Conservation (phyloP, 2,329 filamentous ascomycete species). For the Aspergillus thermomutatus region DNA sequence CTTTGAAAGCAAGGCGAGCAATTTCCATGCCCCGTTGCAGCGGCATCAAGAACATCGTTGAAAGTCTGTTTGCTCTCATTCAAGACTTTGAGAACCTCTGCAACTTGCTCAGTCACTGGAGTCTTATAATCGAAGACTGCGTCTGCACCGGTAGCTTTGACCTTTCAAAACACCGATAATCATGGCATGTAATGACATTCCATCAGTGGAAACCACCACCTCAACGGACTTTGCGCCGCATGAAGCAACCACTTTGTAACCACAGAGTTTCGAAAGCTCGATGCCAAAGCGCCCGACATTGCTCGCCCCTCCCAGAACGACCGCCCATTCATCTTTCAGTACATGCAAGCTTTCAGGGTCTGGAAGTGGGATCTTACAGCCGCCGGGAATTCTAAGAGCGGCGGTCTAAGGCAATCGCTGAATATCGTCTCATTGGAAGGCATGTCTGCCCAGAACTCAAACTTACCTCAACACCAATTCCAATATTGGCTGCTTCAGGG, state of each 20-base stretch:
- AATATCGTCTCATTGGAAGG: neutral
- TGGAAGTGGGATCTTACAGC: neutral
- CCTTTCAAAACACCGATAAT: neutral
- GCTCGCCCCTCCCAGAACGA: conserved; percentile 1
- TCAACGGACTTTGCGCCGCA: neutral
- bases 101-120: neutral
- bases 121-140: neutral
- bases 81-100: neutral
- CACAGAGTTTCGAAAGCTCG: neutral
- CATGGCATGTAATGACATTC: no score
- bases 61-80: neutral
- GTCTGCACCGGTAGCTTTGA: neutral
- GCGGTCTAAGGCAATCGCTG: neutral
- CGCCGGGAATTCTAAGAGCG: neutral
- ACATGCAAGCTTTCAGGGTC: neutral
- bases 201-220: neutral
- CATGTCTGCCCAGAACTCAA: no score
- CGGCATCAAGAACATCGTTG: conserved; percentile 1
- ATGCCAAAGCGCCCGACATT: conserved; percentile 1
- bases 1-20: neutral
- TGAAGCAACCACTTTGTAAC: conserved; percentile 1
- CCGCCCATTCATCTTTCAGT: neutral
- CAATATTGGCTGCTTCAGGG: conserved; percentile 1
- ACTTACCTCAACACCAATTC: neutral
- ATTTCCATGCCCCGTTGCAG: neutral